These are phyloP conservation scores for Kluyveromyces sp. DNA, from an alignment of 1,139 yeast species.

Conservation along the genomic window DNA sequence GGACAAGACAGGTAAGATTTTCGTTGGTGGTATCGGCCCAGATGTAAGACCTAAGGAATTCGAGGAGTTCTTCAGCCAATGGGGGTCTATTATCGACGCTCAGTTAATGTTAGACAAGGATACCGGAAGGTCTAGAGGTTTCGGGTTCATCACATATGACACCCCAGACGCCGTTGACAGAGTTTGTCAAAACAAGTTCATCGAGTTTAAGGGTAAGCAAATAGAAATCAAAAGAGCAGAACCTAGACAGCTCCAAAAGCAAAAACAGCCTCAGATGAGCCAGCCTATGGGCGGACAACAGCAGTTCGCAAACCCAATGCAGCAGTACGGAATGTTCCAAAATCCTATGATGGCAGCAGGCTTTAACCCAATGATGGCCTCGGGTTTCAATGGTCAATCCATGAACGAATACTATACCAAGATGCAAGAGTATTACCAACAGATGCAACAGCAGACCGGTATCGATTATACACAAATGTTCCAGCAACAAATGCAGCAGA, in stretches of 20 bases:
- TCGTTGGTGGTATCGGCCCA: conserved; percentile 96
- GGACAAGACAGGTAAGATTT: conserved; percentile 93
- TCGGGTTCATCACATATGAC: conserved; percentile 95
- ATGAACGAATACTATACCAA: conserved; percentile 85
- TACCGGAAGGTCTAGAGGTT: conserved; percentile 96
- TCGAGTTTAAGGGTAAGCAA: conserved; percentile 79
- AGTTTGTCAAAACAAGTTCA: conserved; percentile 76
- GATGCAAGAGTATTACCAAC: conserved; percentile 72
- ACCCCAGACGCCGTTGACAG: conserved; percentile 93
- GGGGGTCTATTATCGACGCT: conserved; percentile 92
- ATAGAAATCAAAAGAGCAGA: conserved; percentile 99
- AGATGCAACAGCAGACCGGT: conserved; percentile 46
- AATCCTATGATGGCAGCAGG: conserved; percentile 37
- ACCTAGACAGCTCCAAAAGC: conserved; percentile 64
- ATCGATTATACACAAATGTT: conserved; percentile 34
- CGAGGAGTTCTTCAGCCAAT: conserved; percentile 78
- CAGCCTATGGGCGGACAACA: conserved; percentile 4
- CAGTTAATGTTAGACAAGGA: conserved; percentile 97
- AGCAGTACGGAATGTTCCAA: conserved; percentile 27
- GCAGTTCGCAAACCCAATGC: conserved; percentile 12
- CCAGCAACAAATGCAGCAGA: conserved; percentile 42
- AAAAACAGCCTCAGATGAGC: conserved; percentile 32
- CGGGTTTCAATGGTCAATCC: conserved; percentile 63
- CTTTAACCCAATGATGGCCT: conserved; percentile 52
- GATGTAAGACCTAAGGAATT: conserved; percentile 92